phyloP scores from a whole-genome alignment of 768 basidiomycete genomes.

The Pholiota microspora region DNA sequence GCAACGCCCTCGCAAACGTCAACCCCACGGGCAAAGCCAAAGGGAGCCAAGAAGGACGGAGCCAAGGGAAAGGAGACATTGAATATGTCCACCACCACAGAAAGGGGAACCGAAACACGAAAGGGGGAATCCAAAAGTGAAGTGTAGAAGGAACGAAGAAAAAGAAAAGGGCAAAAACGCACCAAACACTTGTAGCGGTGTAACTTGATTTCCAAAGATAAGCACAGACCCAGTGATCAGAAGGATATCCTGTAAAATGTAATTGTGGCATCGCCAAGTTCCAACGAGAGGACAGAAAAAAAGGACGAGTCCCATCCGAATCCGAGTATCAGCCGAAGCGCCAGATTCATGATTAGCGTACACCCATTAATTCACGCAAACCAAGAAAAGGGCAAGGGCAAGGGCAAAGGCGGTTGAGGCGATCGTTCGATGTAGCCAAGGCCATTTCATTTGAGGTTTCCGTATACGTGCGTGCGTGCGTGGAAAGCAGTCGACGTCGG shows the following conservation, averaged over 20 bases:
- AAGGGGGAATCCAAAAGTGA: background rate
- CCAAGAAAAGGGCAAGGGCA: too few relatives aligned
- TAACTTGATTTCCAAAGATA: slow-evolving; percentile 78
- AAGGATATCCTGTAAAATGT: slow-evolving; percentile 73
- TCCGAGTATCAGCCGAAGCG: background rate
- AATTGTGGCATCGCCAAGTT: slow-evolving; percentile 1
- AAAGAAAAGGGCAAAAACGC: too few relatives aligned
- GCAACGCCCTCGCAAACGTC: background rate
- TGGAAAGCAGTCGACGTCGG: background rate
- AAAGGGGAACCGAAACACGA: background rate
- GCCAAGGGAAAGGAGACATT: background rate
- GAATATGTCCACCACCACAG: background rate
- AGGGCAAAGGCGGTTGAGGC: background rate
- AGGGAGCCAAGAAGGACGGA: background rate
- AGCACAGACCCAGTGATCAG: slow-evolving; percentile 90
- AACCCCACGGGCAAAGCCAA: background rate
- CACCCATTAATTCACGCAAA: background rate
- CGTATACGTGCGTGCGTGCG: background rate
- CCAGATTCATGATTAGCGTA: background rate
- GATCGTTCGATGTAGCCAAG: background rate
- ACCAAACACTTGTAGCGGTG: slow-evolving; percentile 84
- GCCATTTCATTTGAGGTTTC: background rate
- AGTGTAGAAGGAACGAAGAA: background rate
- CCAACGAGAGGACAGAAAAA: slow-evolving; percentile 4
- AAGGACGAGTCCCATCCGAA: background rate